Conservation (phyloP, 2,329 filamentous ascomycete species). For the Xylariaceae sp. region DNA sequence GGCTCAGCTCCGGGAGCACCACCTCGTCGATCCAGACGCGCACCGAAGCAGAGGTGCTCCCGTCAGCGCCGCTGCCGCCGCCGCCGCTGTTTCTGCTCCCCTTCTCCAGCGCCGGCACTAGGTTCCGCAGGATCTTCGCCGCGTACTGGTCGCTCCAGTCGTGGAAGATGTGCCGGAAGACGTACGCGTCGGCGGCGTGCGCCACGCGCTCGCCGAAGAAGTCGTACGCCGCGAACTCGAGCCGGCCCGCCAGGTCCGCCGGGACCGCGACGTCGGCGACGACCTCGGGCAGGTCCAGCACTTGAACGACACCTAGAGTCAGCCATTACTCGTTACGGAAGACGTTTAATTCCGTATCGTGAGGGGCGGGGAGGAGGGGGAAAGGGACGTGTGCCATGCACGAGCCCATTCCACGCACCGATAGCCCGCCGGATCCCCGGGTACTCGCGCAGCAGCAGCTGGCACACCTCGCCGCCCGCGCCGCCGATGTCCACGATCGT, state of each 20-base stretch:
- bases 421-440: constrained; percentile 12
- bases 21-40: constrained; percentile 19
- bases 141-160: constrained; percentile 28
- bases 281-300: constrained; percentile 20
- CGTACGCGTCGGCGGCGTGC: constrained; percentile 14
- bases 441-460: constrained; percentile 12
- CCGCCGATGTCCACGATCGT: constrained; percentile 20
- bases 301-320: no score
- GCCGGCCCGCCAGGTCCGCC: constrained; percentile 12
- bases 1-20: constrained; percentile 14
- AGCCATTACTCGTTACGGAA: no score
- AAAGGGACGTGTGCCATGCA: no score
- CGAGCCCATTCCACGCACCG: no score
- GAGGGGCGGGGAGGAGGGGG: no score
- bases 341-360: no score
- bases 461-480: constrained; percentile 17
- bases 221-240: constrained; percentile 16
- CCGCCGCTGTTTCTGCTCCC: no score
- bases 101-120: constrained; percentile 22
- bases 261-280: constrained; percentile 13
- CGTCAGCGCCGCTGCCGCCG: no score
- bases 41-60: no score
- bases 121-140: constrained; percentile 21
- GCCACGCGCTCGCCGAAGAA: constrained; percentile 15
- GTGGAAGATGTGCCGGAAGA: constrained; percentile 27